phyloP scores from a whole-genome alignment of 768 basidiomycete genomes.

The Boletus speciosus region DNA sequence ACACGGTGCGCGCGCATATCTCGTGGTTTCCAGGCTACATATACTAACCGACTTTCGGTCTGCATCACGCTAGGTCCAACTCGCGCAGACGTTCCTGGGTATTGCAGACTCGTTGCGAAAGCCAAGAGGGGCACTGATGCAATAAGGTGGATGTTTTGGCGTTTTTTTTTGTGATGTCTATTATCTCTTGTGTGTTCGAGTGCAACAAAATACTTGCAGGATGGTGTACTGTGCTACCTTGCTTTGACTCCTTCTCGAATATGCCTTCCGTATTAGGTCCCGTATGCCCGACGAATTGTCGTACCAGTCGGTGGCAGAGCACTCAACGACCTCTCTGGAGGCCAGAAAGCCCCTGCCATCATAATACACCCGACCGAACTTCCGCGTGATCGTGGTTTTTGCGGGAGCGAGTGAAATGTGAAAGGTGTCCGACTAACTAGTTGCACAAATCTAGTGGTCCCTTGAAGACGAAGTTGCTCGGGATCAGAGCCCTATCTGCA shows the following conservation, averaged over 20 bases:
- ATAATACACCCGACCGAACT: neutral
- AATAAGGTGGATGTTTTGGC: slow-evolving; percentile 7
- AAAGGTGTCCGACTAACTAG: neutral
- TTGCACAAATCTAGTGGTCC: neutral
- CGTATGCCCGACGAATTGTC: neutral
- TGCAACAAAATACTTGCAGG: neutral
- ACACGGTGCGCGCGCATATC: slow-evolving; percentile 37
- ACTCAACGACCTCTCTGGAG: neutral
- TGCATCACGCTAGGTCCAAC: slow-evolving; percentile 40
- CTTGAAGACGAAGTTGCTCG: neutral
- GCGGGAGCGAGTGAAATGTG: neutral
- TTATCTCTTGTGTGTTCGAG: neutral
- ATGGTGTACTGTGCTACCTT: neutral
- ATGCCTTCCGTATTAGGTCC: neutral
- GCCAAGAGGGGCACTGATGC: slow-evolving; percentile 48
- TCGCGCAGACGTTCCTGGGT: slow-evolving; percentile 56
- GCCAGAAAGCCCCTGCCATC: neutral
- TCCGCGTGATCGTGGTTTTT: neutral
- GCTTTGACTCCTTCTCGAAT: neutral
- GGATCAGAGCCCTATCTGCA: neutral
- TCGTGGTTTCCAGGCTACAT: neutral
- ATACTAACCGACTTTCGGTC: neutral
- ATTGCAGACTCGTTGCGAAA: slow-evolving; percentile 57
- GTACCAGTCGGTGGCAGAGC: neutral
- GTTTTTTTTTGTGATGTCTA: neutral